Evolutionary conservation across 495 filamentous ascomycete species (phyloP).

Genomic region (Penicillium canariense): DNA sequence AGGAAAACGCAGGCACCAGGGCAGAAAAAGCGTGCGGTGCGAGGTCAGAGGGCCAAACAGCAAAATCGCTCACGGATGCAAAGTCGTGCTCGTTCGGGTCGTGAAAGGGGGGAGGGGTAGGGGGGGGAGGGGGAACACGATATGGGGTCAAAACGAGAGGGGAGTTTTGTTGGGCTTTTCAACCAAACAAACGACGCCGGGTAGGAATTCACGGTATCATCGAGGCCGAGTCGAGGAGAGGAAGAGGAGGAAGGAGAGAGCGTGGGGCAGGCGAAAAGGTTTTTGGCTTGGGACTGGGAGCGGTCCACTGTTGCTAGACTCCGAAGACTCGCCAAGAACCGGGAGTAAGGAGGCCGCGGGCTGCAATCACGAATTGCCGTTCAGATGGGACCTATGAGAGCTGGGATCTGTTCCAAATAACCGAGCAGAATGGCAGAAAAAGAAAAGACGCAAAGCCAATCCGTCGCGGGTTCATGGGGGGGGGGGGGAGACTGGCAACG

Average conservation of each 20-base stretch:
- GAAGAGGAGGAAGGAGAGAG: conserved; percentile 6
- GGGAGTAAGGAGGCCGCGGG: conserved; percentile 25
- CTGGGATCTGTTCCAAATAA: no score
- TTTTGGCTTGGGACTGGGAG: conserved; percentile 12
- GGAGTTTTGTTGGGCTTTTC: conserved; percentile 7
- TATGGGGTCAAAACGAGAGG: conserved; percentile 7
- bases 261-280: conserved; percentile 17
- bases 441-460: no score
- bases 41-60: conserved; percentile 6
- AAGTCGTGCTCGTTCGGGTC: conserved; percentile 22
- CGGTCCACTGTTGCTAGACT: conserved; percentile 8
- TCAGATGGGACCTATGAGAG: no score
- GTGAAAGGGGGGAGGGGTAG: conserved; percentile 15
- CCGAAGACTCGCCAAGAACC: conserved; percentile 21
- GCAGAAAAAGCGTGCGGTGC: conserved; percentile 4
- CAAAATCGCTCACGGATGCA: conserved; percentile 30
- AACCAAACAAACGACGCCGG: background rate
- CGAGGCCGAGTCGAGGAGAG: background rate
- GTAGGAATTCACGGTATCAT: background rate
- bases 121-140: conserved; percentile 4
- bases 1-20: conserved; percentile 1
- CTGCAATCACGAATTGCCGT: no score
- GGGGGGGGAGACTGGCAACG: no score
- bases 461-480: no score
- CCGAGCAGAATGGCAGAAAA: no score